phyloP scores from a whole-genome alignment of 108 stramenopile species.

The Schizochytrium sp. region DNA sequence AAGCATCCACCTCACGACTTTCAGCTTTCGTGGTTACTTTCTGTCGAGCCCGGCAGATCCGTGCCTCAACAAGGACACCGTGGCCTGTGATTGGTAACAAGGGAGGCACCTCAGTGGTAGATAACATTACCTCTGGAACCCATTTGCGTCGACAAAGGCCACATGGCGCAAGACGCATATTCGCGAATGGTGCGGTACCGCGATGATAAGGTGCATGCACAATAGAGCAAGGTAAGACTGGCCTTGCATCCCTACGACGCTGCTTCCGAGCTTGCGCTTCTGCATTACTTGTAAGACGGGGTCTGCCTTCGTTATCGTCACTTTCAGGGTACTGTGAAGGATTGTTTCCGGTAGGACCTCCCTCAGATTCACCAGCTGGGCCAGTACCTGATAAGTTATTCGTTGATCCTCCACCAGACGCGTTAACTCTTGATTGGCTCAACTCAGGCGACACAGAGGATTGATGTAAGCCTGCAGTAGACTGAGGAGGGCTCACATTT shows the following conservation, averaged over 20 bases:
- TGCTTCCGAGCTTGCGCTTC: slow-evolving; percentile 66
- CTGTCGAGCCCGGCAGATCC: slow-evolving; percentile 84
- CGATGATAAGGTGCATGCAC: slow-evolving; percentile 97
- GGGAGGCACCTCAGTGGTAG: slow-evolving; percentile 82
- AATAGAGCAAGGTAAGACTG: slow-evolving; percentile 79
- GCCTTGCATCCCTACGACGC: slow-evolving; percentile 79
- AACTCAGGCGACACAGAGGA: too few relatives aligned
- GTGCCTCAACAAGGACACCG: slow-evolving; percentile 91
- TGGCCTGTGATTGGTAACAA: slow-evolving; percentile 86
- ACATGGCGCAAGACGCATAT: slow-evolving; percentile 95
- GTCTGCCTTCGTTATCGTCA: not conserved
- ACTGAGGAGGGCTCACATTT: too few relatives aligned
- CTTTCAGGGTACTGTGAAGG: too few relatives aligned
- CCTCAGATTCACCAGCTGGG: too few relatives aligned
- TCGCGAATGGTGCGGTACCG: slow-evolving; percentile 88
- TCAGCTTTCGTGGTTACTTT: slow-evolving; percentile 18
- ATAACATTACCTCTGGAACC: slow-evolving; percentile 88
- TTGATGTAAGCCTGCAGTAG: too few relatives aligned
- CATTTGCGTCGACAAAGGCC: slow-evolving; percentile 92
- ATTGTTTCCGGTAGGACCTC: too few relatives aligned
- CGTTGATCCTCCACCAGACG: too few relatives aligned
- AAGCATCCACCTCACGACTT: slow-evolving; percentile 86
- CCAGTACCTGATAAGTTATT: too few relatives aligned
- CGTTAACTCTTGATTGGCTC: too few relatives aligned
- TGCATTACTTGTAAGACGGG: not conserved